phyloP scores from a whole-genome alignment of 768 basidiomycete species.

The Serendipita sp. region DNA sequence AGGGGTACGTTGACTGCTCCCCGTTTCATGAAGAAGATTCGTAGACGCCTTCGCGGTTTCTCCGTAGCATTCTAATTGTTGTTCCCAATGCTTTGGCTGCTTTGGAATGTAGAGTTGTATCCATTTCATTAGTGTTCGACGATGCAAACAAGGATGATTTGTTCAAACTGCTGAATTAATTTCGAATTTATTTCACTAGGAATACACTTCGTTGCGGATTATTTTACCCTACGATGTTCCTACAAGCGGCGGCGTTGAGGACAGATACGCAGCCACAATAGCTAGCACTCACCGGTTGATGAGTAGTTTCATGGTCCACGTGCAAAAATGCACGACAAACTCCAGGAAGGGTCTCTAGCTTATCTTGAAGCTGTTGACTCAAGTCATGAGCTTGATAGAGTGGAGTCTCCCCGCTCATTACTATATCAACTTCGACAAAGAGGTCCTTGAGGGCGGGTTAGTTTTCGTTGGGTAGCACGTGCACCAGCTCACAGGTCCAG shows the following conservation, averaged over 20 bases:
- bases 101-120: neutral
- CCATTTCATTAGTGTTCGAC: neutral
- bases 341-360: slow-evolving; percentile 75
- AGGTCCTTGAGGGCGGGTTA: slow-evolving; percentile 42
- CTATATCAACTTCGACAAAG: slow-evolving; percentile 91
- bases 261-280: neutral
- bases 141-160: neutral
- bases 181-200: neutral
- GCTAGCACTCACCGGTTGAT: slow-evolving; percentile 34
- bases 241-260: slow-evolving; percentile 8
- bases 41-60: neutral
- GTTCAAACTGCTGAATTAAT: too few species aligned
- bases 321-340: slow-evolving; percentile 92
- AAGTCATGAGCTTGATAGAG: slow-evolving; percentile 76
- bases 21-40: neutral
- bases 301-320: slow-evolving; percentile 87
- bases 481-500: slow-evolving; percentile 45
- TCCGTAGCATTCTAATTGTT: neutral
- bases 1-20: neutral
- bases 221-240: slow-evolving; percentile 14
- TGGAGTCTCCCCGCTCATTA: slow-evolving; percentile 79
- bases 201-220: neutral
- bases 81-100: neutral
- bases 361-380: slow-evolving; percentile 72
- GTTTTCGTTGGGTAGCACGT: neutral